phyloP scores from a whole-genome alignment of 2,329 filamentous ascomycete species.

The Scytalidium sp. region DNA sequence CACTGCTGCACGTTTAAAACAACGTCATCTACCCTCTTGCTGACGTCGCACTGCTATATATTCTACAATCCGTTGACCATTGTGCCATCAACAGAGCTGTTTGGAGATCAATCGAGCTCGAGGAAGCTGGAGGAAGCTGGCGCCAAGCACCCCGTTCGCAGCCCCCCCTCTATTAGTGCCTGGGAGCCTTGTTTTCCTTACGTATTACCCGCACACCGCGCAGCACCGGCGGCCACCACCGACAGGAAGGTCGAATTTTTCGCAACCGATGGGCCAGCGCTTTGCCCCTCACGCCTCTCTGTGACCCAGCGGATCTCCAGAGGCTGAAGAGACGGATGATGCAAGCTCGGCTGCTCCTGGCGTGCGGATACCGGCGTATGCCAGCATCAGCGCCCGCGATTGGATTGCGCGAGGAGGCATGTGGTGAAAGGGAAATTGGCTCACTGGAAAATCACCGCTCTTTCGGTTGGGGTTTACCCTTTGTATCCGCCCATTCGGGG shows the following conservation, averaged over 20 bases:
- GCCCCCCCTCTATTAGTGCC: background rate
- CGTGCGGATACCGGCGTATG: background rate
- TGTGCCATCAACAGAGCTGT: too few relatives aligned
- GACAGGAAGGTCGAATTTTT: too few relatives aligned
- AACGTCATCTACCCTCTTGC: too few relatives aligned
- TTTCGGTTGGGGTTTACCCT: too few relatives aligned
- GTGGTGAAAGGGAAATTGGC: background rate
- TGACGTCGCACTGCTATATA: too few relatives aligned
- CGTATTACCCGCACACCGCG: background rate
- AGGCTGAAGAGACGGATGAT: background rate
- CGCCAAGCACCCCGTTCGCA: background rate
- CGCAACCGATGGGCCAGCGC: too few relatives aligned
- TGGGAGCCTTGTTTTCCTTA: background rate
- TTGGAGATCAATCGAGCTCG: background rate
- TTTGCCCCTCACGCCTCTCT: background rate
- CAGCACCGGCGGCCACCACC: background rate
- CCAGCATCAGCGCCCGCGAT: too few relatives aligned
- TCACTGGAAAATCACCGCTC: background rate
- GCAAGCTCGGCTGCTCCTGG: background rate
- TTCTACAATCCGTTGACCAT: too few relatives aligned
- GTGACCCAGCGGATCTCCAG: background rate
- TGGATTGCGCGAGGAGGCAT: background rate
- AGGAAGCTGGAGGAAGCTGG: background rate
- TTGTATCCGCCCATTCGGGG: too few relatives aligned
- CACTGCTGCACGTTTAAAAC: too few relatives aligned